Base-by-base conservation (phyloP, 192 early-diverging fungal genomes). In the Podila epigama region DNA sequence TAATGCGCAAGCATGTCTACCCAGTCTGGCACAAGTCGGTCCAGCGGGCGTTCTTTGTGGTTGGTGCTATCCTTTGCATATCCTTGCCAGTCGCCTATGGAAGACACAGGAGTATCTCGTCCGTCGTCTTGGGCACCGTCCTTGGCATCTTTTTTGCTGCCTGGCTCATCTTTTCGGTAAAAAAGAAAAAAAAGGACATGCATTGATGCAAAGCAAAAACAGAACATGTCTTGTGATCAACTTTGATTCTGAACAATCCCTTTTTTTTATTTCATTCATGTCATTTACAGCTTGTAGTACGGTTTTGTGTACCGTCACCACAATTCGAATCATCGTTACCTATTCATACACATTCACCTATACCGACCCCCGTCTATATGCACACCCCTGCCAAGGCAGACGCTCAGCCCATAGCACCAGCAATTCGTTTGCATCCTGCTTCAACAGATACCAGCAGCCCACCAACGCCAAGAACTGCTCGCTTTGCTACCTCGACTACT, bases 1-100 rank as follows among this genome's bases (percentile, higher is more conserved):
- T 48, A 52, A 77, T 77, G 73, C 51, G 40, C 42, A 57, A 68
- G 31, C 73, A 68, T 64, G 66, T 68, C 36, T 68, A 68, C 50
- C 73, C 73, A 0, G 22, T 39, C 18, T 77, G 73, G 73, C 73
- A 77, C 65, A 77, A 68, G 61, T 20, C 60, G 28, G 73, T 32
- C 12, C 73, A 77, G 48, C 66, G 73, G 15, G 50, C 37, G 15
- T 32, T 77, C 48, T 68, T 63, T 37, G 16, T 77, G 10, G 25
- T 68, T 4, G 73, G 54, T 8, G 73, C 60, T 25, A 18, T 64
- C 7, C 73, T 77, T 33, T 63, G 66, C 56, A 68, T 77, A 32
- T 51, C 66, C 31, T 51, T 77, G 20, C 73, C 73, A 10, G 64
- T 77, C 13, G 42, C 37, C 15, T 77, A 77, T 52, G 73, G 73